Conservation (phyloP, 2,329 filamentous ascomycete species). For the Shiraia bambusicola region DNA sequence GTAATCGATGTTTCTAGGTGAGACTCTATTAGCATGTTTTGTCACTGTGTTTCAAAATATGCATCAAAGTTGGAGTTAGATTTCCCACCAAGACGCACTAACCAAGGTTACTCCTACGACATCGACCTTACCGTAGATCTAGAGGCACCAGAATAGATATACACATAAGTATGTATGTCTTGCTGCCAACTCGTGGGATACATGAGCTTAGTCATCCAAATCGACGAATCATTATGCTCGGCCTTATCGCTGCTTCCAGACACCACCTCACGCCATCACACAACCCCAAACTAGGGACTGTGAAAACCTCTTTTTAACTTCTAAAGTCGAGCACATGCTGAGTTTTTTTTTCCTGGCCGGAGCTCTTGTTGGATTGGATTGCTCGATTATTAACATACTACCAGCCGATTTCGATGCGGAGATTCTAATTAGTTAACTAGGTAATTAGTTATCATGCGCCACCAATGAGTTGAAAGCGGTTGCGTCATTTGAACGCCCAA, state of each 20-base stretch:
- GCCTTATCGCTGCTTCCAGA: slow-evolving; percentile 27
- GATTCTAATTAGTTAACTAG: no score
- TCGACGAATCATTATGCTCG: slow-evolving; percentile 31
- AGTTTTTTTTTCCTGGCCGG: slow-evolving; percentile 22
- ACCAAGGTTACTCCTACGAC: slow-evolving; percentile 5
- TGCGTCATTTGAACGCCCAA: slow-evolving; percentile 29
- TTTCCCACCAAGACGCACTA: slow-evolving; percentile 8
- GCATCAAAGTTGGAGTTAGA: neutral
- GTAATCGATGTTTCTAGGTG: no score
- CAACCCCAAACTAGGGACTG: slow-evolving; percentile 18
- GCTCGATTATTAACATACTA: slow-evolving; percentile 15
- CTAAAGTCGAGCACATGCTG: slow-evolving; percentile 16
- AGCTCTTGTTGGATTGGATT: slow-evolving; percentile 17
- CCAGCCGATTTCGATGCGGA: slow-evolving; percentile 17
- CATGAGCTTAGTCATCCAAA: slow-evolving; percentile 23
- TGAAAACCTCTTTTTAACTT: slow-evolving; percentile 5
- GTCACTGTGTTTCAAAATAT: neutral
- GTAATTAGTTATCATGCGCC: slow-evolving; percentile 38
- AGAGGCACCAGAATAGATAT: slow-evolving; percentile 6
- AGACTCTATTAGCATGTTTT: no score
- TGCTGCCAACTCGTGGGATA: slow-evolving; percentile 26
- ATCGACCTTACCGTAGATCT: slow-evolving; percentile 7
- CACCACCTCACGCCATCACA: slow-evolving; percentile 40
- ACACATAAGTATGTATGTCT: slow-evolving; percentile 12
- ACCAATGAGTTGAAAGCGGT: slow-evolving; percentile 19